Evolutionary conservation across 345 rosid genomes (phyloP).

Genomic region (Alliaria petiolata): DNA sequence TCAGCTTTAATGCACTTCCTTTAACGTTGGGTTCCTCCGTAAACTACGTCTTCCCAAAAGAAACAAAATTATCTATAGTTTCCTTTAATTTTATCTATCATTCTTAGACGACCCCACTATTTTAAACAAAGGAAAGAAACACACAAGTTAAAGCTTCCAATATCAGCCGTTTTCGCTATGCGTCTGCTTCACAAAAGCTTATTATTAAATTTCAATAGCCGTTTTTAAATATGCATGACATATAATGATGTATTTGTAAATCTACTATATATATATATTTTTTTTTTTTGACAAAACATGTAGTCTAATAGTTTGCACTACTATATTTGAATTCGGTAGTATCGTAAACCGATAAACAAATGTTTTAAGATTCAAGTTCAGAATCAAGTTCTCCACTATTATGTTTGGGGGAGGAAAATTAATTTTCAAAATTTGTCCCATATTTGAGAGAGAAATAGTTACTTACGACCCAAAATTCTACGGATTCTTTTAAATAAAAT

Average conservation of each 20-base stretch:
- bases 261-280: too few species aligned
- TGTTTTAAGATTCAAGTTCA: background rate
- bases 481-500: background rate
- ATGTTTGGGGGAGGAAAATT: background rate
- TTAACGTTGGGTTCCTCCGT: constrained; percentile 16
- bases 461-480: background rate
- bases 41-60: constrained; percentile 19
- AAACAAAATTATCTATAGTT: constrained; percentile 10
- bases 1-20: constrained; percentile 41
- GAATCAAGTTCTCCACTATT: background rate
- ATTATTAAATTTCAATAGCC: background rate
- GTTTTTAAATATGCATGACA: too few species aligned
- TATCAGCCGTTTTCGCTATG: constrained; percentile 22
- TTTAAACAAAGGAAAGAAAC: background rate
- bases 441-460: background rate
- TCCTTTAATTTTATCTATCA: constrained; percentile 3
- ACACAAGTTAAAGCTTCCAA: constrained; percentile 14
- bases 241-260: too few species aligned
- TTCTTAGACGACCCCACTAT: background rate
- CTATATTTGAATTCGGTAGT: too few species aligned
- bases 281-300: too few species aligned
- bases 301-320: too few species aligned
- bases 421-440: background rate
- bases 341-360: too few species aligned
- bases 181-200: constrained; percentile 23